phyloP scores from a whole-genome alignment of 1,139 yeast genomes.

The Petasospora fabianii region DNA sequence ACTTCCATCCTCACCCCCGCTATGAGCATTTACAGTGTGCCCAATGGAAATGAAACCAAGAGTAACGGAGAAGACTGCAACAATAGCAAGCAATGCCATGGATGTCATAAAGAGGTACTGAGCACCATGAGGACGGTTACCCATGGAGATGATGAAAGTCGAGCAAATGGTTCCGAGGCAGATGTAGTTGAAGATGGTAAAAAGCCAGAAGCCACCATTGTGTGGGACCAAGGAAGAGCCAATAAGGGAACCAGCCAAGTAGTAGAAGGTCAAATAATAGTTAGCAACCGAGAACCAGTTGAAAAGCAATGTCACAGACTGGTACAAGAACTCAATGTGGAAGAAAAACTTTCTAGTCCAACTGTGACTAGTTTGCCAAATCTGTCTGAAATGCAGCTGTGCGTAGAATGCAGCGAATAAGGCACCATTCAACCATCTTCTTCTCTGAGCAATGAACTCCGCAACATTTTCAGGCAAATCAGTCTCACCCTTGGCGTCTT shows the following conservation, averaged over 20 bases:
- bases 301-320: slow-evolving; percentile 68
- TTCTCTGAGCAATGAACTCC: slow-evolving; percentile 89
- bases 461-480: slow-evolving; percentile 93
- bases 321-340: slow-evolving; percentile 81
- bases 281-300: slow-evolving; percentile 90
- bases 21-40: slow-evolving; percentile 45
- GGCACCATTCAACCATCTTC: slow-evolving; percentile 98
- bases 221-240: slow-evolving; percentile 50
- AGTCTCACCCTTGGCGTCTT: slow-evolving; percentile 93
- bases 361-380: slow-evolving; percentile 88
- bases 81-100: slow-evolving; percentile 67
- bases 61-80: slow-evolving; percentile 77
- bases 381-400: slow-evolving; percentile 69
- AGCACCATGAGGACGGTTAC: slow-evolving; percentile 94
- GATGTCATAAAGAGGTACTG: slow-evolving; percentile 65
- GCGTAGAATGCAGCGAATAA: slow-evolving; percentile 93
- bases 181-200: slow-evolving; percentile 78
- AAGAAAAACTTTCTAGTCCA: slow-evolving; percentile 68
- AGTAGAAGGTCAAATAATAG: slow-evolving; percentile 87
- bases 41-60: slow-evolving; percentile 82
- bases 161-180: slow-evolving; percentile 79
- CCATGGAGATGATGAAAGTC: slow-evolving; percentile 87
- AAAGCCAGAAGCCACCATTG: slow-evolving; percentile 73
- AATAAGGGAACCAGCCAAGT: slow-evolving; percentile 80
- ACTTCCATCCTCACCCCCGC: slow-evolving; percentile 32